Base-by-base conservation (phyloP, 78 protist genomes). In the Dictyostelium discoideum region DNA sequence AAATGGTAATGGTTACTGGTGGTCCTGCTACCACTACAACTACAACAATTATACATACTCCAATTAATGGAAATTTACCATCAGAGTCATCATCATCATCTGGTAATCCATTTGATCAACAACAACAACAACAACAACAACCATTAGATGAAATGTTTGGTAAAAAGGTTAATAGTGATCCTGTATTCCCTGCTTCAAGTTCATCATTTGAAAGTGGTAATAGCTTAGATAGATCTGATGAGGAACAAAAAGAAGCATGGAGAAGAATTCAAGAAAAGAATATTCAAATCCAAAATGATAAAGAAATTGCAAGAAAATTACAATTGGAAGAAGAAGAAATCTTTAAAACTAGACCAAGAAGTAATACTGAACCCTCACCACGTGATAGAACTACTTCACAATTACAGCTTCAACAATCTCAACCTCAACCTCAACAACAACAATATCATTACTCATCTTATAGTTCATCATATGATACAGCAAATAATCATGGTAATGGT, bases 231-330 rank as follows among this genome's bases (percentile, higher is more conserved):
- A 50, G n/a, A 9, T 26, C 77, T 1, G 95, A 90, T 54, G 84
- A 82, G 11, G 95, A 90, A 3, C 88, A 90, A 82, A 90, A 82
- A 32, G 42, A 37, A 39, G 95, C 95, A 37, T 90, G 95, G 95
- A 82, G 88, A 37, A 69, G 29, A 32, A 82, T 82, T 72, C 87
- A 90, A 42, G 50, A 80, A 22, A 90, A 90, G 37, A 90, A 90
- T n/a, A 42, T 73, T 16, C 95, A 90, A 82, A 46, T 69, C 2
- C 73, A 67, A 16, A 42, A 90, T 13, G 95, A 90, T 82, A 72
- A 50, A n/a, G 88, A 90, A 22, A 11, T 82, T 0, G 95, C 95
- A 14, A 11, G 26, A 7, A 48, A 80, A 22, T 29, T 90, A 22
- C 95, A 90, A 54, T 44, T 48, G 7, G 88, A 90, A n/a, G 74